phyloP scores from a whole-genome alignment of 2,329 filamentous ascomycete species.

The Nothopassalora personata region DNA sequence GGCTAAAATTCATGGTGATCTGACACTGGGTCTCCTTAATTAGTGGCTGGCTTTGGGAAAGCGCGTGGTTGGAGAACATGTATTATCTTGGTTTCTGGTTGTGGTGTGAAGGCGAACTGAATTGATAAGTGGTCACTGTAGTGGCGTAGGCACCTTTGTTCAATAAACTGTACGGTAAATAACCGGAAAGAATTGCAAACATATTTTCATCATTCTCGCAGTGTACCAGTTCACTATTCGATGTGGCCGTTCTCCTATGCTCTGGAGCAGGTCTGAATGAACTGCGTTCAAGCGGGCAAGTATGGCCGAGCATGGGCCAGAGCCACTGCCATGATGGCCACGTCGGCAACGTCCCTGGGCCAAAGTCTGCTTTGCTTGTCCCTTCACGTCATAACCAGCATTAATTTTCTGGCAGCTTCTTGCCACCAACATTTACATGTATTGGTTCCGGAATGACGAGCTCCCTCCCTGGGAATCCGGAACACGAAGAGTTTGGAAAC shows the following conservation, averaged over 20 bases:
- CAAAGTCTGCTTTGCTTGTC: not conserved
- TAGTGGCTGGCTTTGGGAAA: conserved; percentile 11
- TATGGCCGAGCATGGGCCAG: not conserved
- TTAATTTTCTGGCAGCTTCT: not conserved
- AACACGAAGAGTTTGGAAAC: not conserved
- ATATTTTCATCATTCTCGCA: not conserved
- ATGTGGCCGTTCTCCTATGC: too few relatives aligned
- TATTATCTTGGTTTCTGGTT: not conserved
- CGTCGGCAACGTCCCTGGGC: not conserved
- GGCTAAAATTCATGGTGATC: conserved; percentile 60
- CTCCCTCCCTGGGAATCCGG: not conserved
- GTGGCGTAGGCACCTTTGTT: too few relatives aligned
- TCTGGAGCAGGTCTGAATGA: not conserved
- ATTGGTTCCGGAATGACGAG: not conserved
- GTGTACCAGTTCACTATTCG: too few relatives aligned
- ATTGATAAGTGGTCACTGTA: too few relatives aligned
- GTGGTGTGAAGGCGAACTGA: conserved; percentile 2
- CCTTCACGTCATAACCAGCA: not conserved
- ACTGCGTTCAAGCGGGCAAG: too few relatives aligned
- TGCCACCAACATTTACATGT: not conserved
- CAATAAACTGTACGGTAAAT: conserved; percentile 4
- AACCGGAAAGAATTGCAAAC: not conserved
- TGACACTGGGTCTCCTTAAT: conserved; percentile 52
- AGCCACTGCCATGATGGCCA: not conserved
- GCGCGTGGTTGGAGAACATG: not conserved